Evolutionary conservation across 345 rosid genomes (phyloP), one percentile per base, ranked within the genome.

Genomic region (Erysimum cheiranthoides): DNA sequence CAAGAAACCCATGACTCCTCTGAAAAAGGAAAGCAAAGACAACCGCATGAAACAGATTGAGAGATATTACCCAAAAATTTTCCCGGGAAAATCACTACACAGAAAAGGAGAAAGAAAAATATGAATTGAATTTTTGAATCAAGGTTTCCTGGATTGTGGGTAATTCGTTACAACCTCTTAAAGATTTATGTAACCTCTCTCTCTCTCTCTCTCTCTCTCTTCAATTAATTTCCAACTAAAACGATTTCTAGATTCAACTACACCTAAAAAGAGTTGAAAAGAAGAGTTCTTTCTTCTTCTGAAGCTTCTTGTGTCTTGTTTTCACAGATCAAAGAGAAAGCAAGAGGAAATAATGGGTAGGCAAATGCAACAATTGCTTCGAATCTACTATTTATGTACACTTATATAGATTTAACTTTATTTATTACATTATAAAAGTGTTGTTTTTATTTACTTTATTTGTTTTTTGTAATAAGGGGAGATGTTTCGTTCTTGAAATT

Each of bases 161-260:
- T 73, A 84, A 89, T 61, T 73, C 66, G 77, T 84, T 58, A 73
- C 74, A 79, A 68, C 87, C 87, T 84, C 87, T 80, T 63, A 80
- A 73, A 78, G 76, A 25, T 16, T 27, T 11, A 2, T 67, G 57
- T 27, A 35, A 66, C 25, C 25, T 43, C 39, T 67, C 62, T 75
- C 13, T 39, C 11, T 36, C 40, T 36, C 45, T 59, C 0, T 57
- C 67, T 64, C 71, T 78, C 60, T 73, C 65, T 78, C 74, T 78
- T 66, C 74, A 64, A 66, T 82, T 71, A 78, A 69, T 77, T 52
- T 75, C 71, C 64, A 69, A 51, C 78, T 39, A 60, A 57, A 69
- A 32, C 42, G 5, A 64, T 53, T 34, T 77, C 79, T 42, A 78
- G 66, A 72, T 71, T 79, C 77, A 82, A 78, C 17, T 8, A 10